Evolutionary conservation across 495 filamentous ascomycete species (phyloP).

Genomic region (Delitschia confertaspora): DNA sequence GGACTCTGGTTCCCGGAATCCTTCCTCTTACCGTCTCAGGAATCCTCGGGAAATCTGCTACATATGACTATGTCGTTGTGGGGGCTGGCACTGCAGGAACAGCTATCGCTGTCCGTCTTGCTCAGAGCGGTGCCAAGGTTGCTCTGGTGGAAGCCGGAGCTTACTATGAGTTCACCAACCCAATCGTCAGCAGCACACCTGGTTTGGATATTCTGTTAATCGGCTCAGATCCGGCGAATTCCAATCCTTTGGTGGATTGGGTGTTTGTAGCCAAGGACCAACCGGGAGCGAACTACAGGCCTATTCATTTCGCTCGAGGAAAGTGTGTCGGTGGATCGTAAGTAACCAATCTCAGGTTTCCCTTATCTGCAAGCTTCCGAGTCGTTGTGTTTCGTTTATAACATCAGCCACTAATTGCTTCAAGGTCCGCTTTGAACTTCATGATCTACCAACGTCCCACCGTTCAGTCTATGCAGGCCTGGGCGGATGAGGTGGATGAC

Average conservation of each 20-base stretch:
- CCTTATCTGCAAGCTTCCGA: constrained; percentile 18
- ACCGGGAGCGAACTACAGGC: constrained; percentile 9
- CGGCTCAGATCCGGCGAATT: constrained; percentile 16
- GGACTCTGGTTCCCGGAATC: neutral
- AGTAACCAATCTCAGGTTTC: constrained; percentile 46
- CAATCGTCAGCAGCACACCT: neutral
- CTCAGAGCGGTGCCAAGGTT: constrained; percentile 6
- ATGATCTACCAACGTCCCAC: constrained; percentile 35
- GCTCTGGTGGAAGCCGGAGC: constrained; percentile 10
- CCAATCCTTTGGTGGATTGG: constrained; percentile 23
- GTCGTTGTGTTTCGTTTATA: constrained; percentile 36
- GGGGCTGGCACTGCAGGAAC: constrained; percentile 23
- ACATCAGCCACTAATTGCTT: constrained; percentile 29
- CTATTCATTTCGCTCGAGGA: constrained; percentile 37
- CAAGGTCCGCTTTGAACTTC: constrained; percentile 23
- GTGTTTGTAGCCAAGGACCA: constrained; percentile 2
- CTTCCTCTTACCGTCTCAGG: neutral
- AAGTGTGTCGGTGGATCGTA: constrained; percentile 42
- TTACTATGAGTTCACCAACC: constrained; percentile 7
- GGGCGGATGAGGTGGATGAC: constrained; percentile 52
- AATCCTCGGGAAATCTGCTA: neutral
- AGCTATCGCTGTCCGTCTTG: constrained; percentile 4
- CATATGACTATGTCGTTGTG: constrained; percentile 25
- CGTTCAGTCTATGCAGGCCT: constrained; percentile 40
- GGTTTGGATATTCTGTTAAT: constrained; percentile 14